These are phyloP conservation scores for Sporothrix phasma DNA, from an alignment of 2,329 filamentous ascomycete genomes.

Conservation along the genomic window DNA sequence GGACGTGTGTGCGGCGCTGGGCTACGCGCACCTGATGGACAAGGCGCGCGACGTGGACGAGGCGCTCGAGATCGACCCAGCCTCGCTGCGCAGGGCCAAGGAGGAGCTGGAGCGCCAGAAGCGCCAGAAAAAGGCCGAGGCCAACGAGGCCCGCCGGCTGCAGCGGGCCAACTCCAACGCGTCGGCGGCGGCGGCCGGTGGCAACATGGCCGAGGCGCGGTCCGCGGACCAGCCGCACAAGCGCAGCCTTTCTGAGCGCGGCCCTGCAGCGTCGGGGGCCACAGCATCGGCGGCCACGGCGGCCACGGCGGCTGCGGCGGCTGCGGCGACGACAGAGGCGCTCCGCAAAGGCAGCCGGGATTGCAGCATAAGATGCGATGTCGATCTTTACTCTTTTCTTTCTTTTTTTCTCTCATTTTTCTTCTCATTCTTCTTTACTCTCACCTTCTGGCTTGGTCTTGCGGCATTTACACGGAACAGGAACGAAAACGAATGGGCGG, in stretches of 20 bases:
- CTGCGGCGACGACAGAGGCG: not conserved
- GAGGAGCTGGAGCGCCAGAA: conserved; percentile 17
- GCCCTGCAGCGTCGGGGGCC: conserved; percentile 16
- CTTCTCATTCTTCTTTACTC: not conserved
- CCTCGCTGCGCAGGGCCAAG: conserved; percentile 31
- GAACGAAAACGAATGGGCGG: not conserved
- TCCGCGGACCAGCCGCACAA: conserved; percentile 10
- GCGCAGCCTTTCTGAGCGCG: conserved; percentile 24
- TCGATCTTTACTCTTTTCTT: not conserved
- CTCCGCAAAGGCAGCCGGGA: not conserved
- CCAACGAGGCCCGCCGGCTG: conserved; percentile 1
- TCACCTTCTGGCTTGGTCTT: not conserved
- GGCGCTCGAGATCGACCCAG: conserved; percentile 46
- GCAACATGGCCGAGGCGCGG: conserved; percentile 34
- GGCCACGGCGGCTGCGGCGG: not conserved
- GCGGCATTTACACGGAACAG: not conserved
- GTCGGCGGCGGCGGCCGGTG: conserved; percentile 37
- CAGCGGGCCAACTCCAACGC: not conserved
- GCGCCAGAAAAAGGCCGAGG: conserved; percentile 4
- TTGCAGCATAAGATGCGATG: not conserved
- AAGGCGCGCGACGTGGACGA: conserved; percentile 57
- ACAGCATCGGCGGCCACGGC: too few relatives aligned
- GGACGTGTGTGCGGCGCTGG: conserved; percentile 56
- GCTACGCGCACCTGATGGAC: conserved; percentile 47
- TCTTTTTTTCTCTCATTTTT: too few relatives aligned